These are phyloP conservation scores for Asterophora parasitica DNA, from an alignment of 768 basidiomycete species.

Conservation along the genomic window DNA sequence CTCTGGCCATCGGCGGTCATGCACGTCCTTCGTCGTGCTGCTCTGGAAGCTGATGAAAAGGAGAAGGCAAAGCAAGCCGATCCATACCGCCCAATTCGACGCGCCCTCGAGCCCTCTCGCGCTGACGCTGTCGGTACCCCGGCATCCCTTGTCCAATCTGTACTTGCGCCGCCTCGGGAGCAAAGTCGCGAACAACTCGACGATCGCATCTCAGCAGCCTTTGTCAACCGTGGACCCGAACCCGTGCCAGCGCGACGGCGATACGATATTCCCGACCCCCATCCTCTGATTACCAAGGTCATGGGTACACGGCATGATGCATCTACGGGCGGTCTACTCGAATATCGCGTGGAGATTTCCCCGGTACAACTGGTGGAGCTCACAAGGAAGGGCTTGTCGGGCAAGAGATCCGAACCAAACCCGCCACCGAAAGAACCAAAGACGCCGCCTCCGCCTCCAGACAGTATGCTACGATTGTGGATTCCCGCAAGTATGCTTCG, in stretches of 20 bases:
- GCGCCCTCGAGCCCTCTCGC: constrained; percentile 13
- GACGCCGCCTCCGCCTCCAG: constrained; percentile 34
- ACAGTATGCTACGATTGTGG: constrained; percentile 51
- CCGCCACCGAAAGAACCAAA: constrained; percentile 12
- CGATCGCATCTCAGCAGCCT: constrained; percentile 20
- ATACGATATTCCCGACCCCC: constrained; percentile 23
- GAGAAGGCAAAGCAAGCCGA: constrained; percentile 20
- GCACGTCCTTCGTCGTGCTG: constrained; percentile 48
- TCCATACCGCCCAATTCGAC: constrained; percentile 13
- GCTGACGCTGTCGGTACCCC: constrained; percentile 19
- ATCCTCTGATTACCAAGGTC: constrained; percentile 37
- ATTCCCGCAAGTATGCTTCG: constrained; percentile 57
- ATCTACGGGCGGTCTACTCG: constrained; percentile 52
- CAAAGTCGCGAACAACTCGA: constrained; percentile 9
- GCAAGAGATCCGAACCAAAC: constrained; percentile 15
- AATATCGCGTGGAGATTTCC: constrained; percentile 58
- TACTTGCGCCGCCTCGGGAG: constrained; percentile 14
- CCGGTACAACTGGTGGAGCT: constrained; percentile 48
- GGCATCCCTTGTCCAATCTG: constrained; percentile 17
- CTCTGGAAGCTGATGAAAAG: constrained; percentile 37
- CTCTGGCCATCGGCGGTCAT: constrained; percentile 60
- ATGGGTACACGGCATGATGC: constrained; percentile 48
- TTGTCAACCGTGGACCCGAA: constrained; percentile 21
- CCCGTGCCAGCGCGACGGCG: constrained; percentile 20
- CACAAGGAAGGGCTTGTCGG: constrained; percentile 46